Conservation (phyloP, 1,284 basidiomycete genomes). For the Somion occarium region DNA sequence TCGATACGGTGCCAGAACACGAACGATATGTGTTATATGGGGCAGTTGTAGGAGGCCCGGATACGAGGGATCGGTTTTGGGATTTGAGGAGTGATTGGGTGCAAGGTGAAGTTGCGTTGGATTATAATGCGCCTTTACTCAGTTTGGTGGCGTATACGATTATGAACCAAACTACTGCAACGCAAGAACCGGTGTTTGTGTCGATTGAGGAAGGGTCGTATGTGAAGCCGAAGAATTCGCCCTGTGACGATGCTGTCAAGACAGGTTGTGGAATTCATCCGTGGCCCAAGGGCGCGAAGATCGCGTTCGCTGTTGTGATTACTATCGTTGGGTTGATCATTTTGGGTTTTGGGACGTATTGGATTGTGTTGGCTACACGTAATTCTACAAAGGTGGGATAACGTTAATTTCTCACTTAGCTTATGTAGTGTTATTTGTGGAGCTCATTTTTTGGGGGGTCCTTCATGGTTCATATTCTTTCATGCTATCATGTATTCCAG, state of each 20-base stretch:
- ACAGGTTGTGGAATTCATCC: conserved; percentile 37
- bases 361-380: conserved; percentile 19
- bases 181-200: conserved; percentile 77
- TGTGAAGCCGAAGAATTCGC: conserved; percentile 59
- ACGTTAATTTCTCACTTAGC: too few relatives aligned
- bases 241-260: conserved; percentile 71
- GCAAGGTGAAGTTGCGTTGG: conserved; percentile 74
- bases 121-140: conserved; percentile 85
- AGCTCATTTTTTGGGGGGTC: too few relatives aligned
- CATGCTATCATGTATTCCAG: not conserved
- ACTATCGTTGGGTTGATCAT: conserved; percentile 57
- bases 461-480: not conserved
- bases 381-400: conserved; percentile 1
- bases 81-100: conserved; percentile 83
- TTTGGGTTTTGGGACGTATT: conserved; percentile 44
- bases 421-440: not conserved
- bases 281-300: conserved; percentile 34
- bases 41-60: conserved; percentile 84
- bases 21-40: conserved; percentile 82
- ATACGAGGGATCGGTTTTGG: conserved; percentile 71
- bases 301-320: conserved; percentile 69
- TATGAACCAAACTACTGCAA: conserved; percentile 46
- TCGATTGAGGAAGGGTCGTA: conserved; percentile 64
- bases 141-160: conserved; percentile 76
- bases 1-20: conserved; percentile 68